Conservation (phyloP, 805 yeast genomes). For the Peterozyma xylosa region DNA sequence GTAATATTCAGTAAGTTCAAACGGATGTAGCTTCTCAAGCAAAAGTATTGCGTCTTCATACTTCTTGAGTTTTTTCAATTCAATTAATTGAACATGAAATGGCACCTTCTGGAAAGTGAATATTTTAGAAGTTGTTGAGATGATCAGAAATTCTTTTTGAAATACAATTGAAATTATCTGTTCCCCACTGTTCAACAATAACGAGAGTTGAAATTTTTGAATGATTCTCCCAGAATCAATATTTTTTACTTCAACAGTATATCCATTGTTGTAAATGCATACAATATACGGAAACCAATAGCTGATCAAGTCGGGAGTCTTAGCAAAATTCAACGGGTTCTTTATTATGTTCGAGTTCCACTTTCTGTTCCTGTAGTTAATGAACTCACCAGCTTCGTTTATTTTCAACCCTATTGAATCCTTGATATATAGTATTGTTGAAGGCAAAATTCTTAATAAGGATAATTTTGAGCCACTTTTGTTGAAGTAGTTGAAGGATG, state of each 20-base stretch:
- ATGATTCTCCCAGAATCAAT: conserved; percentile 25
- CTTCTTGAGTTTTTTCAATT: conserved; percentile 19
- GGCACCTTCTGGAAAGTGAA: conserved; percentile 18
- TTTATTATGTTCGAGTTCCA: neutral
- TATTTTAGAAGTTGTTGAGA: conserved; percentile 20
- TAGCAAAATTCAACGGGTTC: conserved; percentile 13
- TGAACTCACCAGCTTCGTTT: conserved; percentile 2
- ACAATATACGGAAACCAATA: conserved; percentile 34
- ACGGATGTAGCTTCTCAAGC: conserved; percentile 23
- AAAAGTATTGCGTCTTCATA: conserved; percentile 38
- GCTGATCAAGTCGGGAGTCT: conserved; percentile 20
- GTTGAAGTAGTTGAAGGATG: conserved; percentile 8
- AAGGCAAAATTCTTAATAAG: conserved; percentile 5
- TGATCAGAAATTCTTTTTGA: conserved; percentile 18
- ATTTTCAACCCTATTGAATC: conserved; percentile 8
- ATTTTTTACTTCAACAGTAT: conserved; percentile 28
- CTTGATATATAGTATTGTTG: conserved; percentile 5
- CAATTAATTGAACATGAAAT: conserved; percentile 24
- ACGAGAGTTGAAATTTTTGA: conserved; percentile 15
- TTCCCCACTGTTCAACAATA: conserved; percentile 6
- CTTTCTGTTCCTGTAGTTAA: conserved; percentile 2
- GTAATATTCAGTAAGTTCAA: conserved; percentile 9
- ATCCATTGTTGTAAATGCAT: conserved; percentile 15
- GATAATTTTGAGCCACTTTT: conserved; percentile 7
- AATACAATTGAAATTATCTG: conserved; percentile 14